phyloP scores from a whole-genome alignment of 179 eudicot genomes.

The Sideroxylon spinosum region DNA sequence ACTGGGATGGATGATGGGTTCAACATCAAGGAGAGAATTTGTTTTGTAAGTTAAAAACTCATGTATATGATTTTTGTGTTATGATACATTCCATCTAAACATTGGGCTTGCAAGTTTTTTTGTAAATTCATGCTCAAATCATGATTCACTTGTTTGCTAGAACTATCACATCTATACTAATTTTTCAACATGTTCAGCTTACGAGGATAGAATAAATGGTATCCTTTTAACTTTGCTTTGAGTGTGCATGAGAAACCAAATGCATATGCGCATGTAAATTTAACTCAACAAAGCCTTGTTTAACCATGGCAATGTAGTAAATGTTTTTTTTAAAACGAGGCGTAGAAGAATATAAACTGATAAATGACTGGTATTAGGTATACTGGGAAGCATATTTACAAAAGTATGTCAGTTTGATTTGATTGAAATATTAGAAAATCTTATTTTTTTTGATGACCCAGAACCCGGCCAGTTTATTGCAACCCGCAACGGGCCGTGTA shows the following conservation, averaged over 20 bases:
- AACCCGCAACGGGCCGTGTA: too few relatives aligned
- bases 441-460: too few relatives aligned
- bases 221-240: background rate
- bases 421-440: background rate
- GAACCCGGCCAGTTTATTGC: too few relatives aligned
- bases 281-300: background rate
- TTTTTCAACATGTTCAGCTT: background rate
- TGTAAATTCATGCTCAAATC: conserved; percentile 9
- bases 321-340: conserved; percentile 22
- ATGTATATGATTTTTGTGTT: background rate
- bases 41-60: conserved; percentile 54
- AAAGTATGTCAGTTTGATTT: conserved; percentile 42
- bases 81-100: conserved; percentile 5
- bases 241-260: background rate
- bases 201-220: background rate
- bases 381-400: conserved; percentile 91
- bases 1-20: conserved; percentile 92
- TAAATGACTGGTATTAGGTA: conserved; percentile 59
- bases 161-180: background rate
- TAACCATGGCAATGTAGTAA: conserved; percentile 13
- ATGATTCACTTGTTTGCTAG: background rate
- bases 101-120: conserved; percentile 1
- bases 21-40: conserved; percentile 73
- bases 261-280: background rate
- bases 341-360: conserved; percentile 23